Base-by-base conservation (phyloP, 441 rosid species). In the Mallotus japonicus region DNA sequence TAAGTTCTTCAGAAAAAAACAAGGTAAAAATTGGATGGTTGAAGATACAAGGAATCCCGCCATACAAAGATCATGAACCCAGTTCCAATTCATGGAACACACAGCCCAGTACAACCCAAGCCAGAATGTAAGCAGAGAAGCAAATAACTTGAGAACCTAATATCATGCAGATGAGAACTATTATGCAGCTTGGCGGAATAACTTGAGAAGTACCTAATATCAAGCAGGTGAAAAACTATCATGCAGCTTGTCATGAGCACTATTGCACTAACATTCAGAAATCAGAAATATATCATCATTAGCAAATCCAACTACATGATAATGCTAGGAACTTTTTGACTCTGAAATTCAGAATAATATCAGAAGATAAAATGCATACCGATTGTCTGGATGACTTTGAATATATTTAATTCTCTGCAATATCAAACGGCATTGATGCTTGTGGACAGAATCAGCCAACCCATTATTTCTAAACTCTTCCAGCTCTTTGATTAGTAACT, bases 341-440 rank as follows among this genome's bases (percentile, higher is more conserved):
- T 44, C 34, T 37, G 55, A 59, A 37, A 53, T 71, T 59, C 57
- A 66, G 53, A 32, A 62, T 42, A 8, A n/a, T 17, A 19, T 4
- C 20, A 13, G 34, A 9, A 34, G 28, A 61, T n/a, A 20, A 70
- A 64, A 62, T 51, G 62, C 89, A 81, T 84, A 93, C 99, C 82
- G 89, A 82, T 74, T 85, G 70, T 95, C 98, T n/a, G 92, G 87
- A 79, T 85, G 89, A 74, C 61, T 84, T 55, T 89, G 85, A 67
- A 83, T 89, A 78, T 92, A 90, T 84, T 93, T 95, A 72, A 91
- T 90, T 81, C 96, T 88, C 86, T 90, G 99, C 84, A 93, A 84
- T 75, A 95, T 95, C 74, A 95, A 77, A 81, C 96, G 97, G 81
- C 92, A 81, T 79, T 95, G 98, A 74, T 95, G 99, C 86, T 93